Evolutionary conservation across 257 asterid genomes (phyloP), one percentile per base, ranked within the genome.

Genomic region (Rubia yunnanensis): DNA sequence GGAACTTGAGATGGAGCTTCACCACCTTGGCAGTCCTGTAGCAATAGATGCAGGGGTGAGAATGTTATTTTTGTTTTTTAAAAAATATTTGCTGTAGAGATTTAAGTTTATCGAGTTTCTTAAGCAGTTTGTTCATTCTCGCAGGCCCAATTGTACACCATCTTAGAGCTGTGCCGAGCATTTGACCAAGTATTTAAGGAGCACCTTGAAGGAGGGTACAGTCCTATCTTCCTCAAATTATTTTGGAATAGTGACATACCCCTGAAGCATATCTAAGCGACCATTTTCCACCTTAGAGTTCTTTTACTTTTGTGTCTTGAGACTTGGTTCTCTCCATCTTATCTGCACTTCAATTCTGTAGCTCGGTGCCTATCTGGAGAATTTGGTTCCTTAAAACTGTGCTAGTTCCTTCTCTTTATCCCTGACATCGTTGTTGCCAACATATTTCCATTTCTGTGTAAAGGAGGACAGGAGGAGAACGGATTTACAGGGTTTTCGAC

Each of bases 121-220:
- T 49, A 27, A 52, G 27, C 31, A 17, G 49, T 59, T 68, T 67
- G 28, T n/a, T 53, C 34, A 20, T 55, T 46, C 55, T 24, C 30
- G 30, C 70, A 80, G 85, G 80, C 85, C 6, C 80, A 74, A 32
- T 50, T 80, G 26, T 77, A 80, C 69, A 59, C 82, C 35, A 68
- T 80, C 38, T 72, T 80, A 70, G 85, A 80, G 69, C 76, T 80
- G 13, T 80, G 85, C 65, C 82, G 85, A 7, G 82, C 80, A 56
- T 80, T 77, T 74, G 82, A 80, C 71, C 58, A 71, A 69, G 63
- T 80, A 71, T 74, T 80, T 53, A 80, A 77, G 76, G 82, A 80
- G 74, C 85, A 80, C 63, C 85, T 80, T 72, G 85, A 80, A 48
- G 85, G 85, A 74, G 85, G 85, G 82, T 80, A 80, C 36, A 48